Conservation (phyloP, 164 flowering plant genomes). For the Piper longum region DNA sequence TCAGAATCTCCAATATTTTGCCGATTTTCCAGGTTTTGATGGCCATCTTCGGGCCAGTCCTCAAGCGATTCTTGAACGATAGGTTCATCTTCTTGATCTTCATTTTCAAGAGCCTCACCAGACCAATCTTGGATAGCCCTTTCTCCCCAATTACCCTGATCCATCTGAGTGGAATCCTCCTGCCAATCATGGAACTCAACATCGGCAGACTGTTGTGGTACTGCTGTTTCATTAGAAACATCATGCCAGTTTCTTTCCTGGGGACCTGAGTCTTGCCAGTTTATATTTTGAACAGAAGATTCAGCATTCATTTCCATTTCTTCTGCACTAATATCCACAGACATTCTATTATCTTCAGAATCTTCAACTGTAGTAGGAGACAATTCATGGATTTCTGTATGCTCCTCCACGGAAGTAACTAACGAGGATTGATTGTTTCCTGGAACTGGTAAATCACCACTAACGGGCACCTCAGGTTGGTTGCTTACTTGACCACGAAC, state of each 20-base stretch:
- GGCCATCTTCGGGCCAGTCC: conserved; percentile 50
- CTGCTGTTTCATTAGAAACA: conserved; percentile 29
- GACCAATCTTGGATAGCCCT: conserved; percentile 35
- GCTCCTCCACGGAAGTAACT: conserved; percentile 21
- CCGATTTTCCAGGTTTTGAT: conserved; percentile 45
- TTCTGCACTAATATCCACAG: conserved; percentile 17
- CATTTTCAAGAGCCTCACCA: conserved; percentile 29
- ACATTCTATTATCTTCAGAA: conserved; percentile 14
- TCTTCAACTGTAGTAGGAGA: conserved; percentile 29
- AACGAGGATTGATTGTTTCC: conserved; percentile 28
- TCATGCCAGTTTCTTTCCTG: conserved; percentile 37
- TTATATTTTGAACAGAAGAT: conserved; percentile 19
- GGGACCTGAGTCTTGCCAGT: conserved; percentile 30
- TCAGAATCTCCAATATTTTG: conserved; percentile 45
- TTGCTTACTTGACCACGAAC: conserved; percentile 79
- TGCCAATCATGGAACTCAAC: conserved; percentile 37
- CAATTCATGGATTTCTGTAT: conserved; percentile 25
- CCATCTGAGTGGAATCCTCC: conserved; percentile 24
- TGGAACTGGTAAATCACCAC: conserved; percentile 24
- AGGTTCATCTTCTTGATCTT: conserved; percentile 18
- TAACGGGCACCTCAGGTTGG: conserved; percentile 37
- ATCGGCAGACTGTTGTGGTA: conserved; percentile 36
- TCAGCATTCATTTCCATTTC: conserved; percentile 16
- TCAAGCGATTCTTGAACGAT: conserved; percentile 27
- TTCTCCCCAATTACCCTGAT: conserved; percentile 43